A percentile compares a stretch with the other conserved stretches of the same genome.
These are phyloP conservation scores for Fusarium hostae DNA, from an alignment of 2,329 filamentous ascomycete genomes.

Conservation along the genomic window DNA sequence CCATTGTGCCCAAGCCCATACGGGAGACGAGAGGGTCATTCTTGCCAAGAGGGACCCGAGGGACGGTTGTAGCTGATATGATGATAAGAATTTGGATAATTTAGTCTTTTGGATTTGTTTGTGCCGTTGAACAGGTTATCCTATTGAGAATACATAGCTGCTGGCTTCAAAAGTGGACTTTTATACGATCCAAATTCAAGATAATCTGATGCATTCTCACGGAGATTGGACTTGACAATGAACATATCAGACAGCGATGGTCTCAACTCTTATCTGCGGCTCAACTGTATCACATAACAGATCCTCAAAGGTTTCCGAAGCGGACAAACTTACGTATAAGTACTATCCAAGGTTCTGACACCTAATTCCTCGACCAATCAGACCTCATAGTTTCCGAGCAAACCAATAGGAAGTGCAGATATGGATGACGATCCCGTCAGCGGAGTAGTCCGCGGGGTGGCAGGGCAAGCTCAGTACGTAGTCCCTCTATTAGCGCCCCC, in stretches of 20 bases:
- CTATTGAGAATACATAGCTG: not conserved
- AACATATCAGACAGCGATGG: not conserved
- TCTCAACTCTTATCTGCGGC: not conserved
- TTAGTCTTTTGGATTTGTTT: not conserved
- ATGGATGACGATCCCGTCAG: not conserved
- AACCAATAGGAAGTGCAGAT: conserved; percentile 22
- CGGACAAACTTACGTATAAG: not conserved
- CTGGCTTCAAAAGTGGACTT: not conserved
- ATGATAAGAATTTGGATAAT: not conserved
- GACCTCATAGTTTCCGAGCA: conserved; percentile 29
- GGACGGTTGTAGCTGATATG: not conserved
- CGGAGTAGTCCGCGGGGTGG: conserved; percentile 15
- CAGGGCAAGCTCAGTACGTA: not conserved
- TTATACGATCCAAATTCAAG: not conserved
- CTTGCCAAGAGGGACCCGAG: conserved; percentile 52
- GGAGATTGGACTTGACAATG: not conserved
- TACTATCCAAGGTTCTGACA: not conserved
- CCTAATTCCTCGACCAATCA: conserved; percentile 25
- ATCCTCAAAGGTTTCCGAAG: not conserved
- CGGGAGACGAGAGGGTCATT: conserved; percentile 61
- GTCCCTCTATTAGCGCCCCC: not conserved
- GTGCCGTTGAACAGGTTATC: not conserved
- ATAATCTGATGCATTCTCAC: not conserved
- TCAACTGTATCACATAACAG: not conserved
- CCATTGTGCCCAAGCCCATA: conserved; percentile 65